Percentiles rank a stretch among this genome's conserved stretches.
Evolutionary conservation across 768 basidiomycete species (phyloP).

Genomic region (Fibroporia radiculosa): DNA sequence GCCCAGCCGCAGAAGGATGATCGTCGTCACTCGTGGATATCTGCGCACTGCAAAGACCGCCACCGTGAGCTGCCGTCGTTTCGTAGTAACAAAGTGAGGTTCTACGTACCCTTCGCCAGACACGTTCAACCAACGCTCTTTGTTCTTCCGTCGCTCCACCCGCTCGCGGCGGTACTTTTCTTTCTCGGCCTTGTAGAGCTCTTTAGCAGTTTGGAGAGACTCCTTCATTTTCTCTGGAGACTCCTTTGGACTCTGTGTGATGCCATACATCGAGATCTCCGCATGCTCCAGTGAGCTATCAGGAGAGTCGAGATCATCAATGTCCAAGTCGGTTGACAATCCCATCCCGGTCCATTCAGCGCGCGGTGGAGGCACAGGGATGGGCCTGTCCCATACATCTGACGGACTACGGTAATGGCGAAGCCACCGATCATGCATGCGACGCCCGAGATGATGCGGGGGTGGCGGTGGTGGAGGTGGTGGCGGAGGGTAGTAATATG

Average conservation of each 20-base stretch:
- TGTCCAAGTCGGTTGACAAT: background rate
- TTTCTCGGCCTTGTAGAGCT: conserved; percentile 60
- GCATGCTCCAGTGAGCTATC: background rate
- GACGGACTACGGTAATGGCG: no score
- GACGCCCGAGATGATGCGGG: background rate
- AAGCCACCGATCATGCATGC: background rate
- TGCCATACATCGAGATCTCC: conserved; percentile 14
- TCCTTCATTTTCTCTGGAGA: conserved; percentile 18
- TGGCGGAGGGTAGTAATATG: background rate
- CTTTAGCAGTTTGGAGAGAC: conserved; percentile 56
- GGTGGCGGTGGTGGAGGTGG: background rate
- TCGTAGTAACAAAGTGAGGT: background rate
- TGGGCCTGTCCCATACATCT: background rate
- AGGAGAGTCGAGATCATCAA: background rate
- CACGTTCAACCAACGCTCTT: conserved; percentile 12
- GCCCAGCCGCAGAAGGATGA: background rate
- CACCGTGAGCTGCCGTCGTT: background rate
- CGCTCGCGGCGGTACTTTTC: conserved; percentile 58
- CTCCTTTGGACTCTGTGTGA: conserved; percentile 6
- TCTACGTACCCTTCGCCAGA: conserved; percentile 16
- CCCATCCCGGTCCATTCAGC: background rate
- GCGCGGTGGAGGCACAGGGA: background rate
- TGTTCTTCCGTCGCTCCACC: conserved; percentile 29
- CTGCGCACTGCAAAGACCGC: conserved; percentile 1
- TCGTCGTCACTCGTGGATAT: background rate